Base-by-base conservation (phyloP, 2,329 filamentous ascomycete species). In the Cordyceps javanica region DNA sequence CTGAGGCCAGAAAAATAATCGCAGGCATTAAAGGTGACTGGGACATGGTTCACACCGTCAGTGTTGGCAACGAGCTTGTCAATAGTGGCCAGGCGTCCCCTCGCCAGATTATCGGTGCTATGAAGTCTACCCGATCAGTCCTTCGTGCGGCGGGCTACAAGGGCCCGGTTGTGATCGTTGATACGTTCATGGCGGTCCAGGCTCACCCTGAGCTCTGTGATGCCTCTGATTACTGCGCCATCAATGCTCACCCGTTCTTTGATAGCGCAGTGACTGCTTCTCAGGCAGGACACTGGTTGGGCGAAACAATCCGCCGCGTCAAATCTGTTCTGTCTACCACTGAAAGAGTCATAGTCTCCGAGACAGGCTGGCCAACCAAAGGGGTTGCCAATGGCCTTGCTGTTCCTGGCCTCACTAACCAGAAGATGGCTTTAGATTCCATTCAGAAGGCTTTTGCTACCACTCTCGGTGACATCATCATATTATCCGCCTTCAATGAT, bases 161-260 rank as follows among this genome's bases (percentile, higher is more conserved):
- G 2, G 91, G 91, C 2, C 83, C 83, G 2, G 84, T 96, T 30
- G 89, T 92, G 38, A 86, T 88, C 0, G 89, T 93, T 48, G 91
- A 96, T 68, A 93, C 89, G 1, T 89, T 90, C 65, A 79, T 82
- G 23, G 85, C 87, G 5, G 79, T 85, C n/a, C 75, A 86, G 49
- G 72, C 76, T 52, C 81, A 93, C 64, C 86, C 87, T 0, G 74
- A 81, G 53, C 79, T 96, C 49, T 95, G 91, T 73, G 70, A 84
- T 26, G 78, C 76, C 46, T 89, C 88, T 1, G 90, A 95, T 67
- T 90, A 89, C 73, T 90, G 87, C 66, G 88, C 90, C 16, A 82
- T 88, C 68, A 96, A 96, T 72, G 83, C 85, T 63, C 91, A 96
- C 71, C 82, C 90, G 13, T 96, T 91, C 80, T 96, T 94, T 70